Evolutionary conservation across 2,329 filamentous ascomycete species (phyloP), one percentile per base, ranked within the genome.

Genomic region (Calonectria fujianensis): DNA sequence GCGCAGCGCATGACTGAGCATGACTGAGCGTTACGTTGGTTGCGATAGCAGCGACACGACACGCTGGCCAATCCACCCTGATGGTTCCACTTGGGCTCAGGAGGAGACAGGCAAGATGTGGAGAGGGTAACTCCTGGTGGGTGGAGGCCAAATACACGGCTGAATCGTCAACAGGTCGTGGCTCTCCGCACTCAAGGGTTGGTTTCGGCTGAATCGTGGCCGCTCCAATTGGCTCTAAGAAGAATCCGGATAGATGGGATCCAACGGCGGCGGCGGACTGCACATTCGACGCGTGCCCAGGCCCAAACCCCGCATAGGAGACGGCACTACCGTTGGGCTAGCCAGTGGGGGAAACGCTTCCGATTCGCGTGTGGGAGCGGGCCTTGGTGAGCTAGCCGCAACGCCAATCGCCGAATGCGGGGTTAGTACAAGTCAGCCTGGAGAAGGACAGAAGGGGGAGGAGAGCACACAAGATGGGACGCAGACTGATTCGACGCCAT

Each of bases 301-400:
- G 57, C 35, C 37, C 24, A 20, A 63, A 37, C 57, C 57, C 57
- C 57, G 57, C 57, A 63, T 29, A 27, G 14, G 20, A 39, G 24
- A 48, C 57, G 57, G 35, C 37, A 41, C 57, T 18, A n/a, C 57
- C 57, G 57, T 31, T 63, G 24, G 24, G 27, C 57, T 63, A 63
- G 57, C 57, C 57, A 24, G 27, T 63, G 39, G 14, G 18, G 57
- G 57, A 39, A 63, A 63, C 37, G 57, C 14, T 63, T 63, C 24
- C 57, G 35, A 63, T 63, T 41, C 57, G 52, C 29, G 10, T 41
- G 24, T 63, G 24, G n/a, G 35, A 63, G 37, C 57, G 35, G 57
- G 35, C 57, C 37, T 35, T 41, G 31, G 3, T 39, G 35, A 41
- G 35, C n/a, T 29, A 39, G 37, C 35, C 11, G 14, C 14, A n/a